phyloP scores from a whole-genome alignment of 345 rosid genomes.

The Odontarrhena argentea region DNA sequence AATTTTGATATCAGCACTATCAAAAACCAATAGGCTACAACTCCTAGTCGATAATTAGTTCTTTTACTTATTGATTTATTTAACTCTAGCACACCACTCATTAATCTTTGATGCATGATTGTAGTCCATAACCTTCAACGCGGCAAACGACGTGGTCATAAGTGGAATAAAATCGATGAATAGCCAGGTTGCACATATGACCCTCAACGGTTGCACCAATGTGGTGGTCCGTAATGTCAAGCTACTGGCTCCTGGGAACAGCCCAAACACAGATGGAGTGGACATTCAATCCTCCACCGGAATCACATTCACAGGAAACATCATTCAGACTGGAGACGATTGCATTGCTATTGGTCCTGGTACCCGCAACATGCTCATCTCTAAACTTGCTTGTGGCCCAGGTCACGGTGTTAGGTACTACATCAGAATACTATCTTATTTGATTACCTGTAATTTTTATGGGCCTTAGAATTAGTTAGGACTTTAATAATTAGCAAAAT shows the following conservation, averaged over 20 bases:
- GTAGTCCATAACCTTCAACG: slow-evolving; percentile 46
- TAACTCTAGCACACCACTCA: background rate
- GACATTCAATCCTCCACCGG: slow-evolving; percentile 45
- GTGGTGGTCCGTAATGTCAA: slow-evolving; percentile 43
- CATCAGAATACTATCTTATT: too few relatives aligned
- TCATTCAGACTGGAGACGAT: slow-evolving; percentile 58
- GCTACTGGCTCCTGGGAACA: slow-evolving; percentile 44
- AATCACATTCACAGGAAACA: slow-evolving; percentile 43
- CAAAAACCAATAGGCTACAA: background rate
- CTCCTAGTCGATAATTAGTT: too few relatives aligned
- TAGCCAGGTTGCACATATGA: slow-evolving; percentile 53
- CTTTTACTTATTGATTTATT: too few relatives aligned
- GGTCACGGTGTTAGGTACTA: slow-evolving; percentile 64
- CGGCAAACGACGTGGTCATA: slow-evolving; percentile 43
- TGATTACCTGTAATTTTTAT: slow-evolving; percentile 2
- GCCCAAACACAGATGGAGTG: slow-evolving; percentile 67
- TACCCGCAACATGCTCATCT: slow-evolving; percentile 45
- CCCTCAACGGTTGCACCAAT: slow-evolving; percentile 45
- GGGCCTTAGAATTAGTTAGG: too few relatives aligned
- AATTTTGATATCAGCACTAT: too few relatives aligned
- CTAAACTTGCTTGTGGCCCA: slow-evolving; percentile 57
- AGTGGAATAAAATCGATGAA: slow-evolving; percentile 54
- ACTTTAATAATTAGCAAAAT: too few relatives aligned
- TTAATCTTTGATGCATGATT: slow-evolving; percentile 22
- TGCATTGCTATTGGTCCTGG: slow-evolving; percentile 64